These are phyloP conservation scores for Bipolaris victoriae DNA, from an alignment of 2,329 filamentous ascomycete genomes.

Conservation along the genomic window DNA sequence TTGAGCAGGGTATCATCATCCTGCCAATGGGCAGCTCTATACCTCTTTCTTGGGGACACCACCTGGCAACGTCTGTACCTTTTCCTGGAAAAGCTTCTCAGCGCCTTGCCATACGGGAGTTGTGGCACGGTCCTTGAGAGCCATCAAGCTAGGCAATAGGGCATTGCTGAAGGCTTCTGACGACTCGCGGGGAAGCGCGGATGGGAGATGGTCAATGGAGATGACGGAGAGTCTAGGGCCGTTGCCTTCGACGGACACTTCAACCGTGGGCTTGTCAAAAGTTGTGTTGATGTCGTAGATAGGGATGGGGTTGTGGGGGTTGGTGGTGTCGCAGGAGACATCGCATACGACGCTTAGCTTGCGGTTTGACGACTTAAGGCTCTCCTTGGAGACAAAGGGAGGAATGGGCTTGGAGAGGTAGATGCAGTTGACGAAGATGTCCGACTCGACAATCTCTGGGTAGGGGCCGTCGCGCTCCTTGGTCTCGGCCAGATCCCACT, in stretches of 20 bases:
- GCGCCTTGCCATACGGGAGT: slow-evolving; percentile 84
- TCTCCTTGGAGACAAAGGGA: slow-evolving; percentile 77
- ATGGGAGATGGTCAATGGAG: slow-evolving; percentile 57
- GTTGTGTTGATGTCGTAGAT: slow-evolving; percentile 86
- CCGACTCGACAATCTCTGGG: slow-evolving; percentile 72
- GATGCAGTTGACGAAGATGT: slow-evolving; percentile 64
- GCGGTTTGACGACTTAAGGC: slow-evolving; percentile 70
- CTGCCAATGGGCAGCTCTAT: slow-evolving; percentile 11
- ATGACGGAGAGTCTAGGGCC: slow-evolving; percentile 76
- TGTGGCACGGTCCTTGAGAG: slow-evolving; percentile 75
- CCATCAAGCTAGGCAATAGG: slow-evolving; percentile 76
- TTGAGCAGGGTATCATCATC: background rate
- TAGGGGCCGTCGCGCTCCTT: slow-evolving; percentile 70
- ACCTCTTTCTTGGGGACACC: slow-evolving; percentile 42
- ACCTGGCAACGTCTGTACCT: slow-evolving; percentile 72
- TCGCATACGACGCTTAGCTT: slow-evolving; percentile 70
- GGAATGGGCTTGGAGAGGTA: slow-evolving; percentile 81
- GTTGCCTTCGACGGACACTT: slow-evolving; percentile 66
- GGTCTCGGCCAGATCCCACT: slow-evolving; percentile 84
- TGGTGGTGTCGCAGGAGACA: slow-evolving; percentile 70
- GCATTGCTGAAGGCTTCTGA: slow-evolving; percentile 83
- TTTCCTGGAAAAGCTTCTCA: slow-evolving; percentile 82
- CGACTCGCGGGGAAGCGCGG: slow-evolving; percentile 82
- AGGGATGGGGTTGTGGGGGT: slow-evolving; percentile 74
- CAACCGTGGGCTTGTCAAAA: slow-evolving; percentile 85